A percentile compares a stretch with the other conserved stretches of the same genome.
Evolutionary conservation across 2,329 filamentous ascomycete genomes (phyloP).

Genomic region (Penicillium sp.): DNA sequence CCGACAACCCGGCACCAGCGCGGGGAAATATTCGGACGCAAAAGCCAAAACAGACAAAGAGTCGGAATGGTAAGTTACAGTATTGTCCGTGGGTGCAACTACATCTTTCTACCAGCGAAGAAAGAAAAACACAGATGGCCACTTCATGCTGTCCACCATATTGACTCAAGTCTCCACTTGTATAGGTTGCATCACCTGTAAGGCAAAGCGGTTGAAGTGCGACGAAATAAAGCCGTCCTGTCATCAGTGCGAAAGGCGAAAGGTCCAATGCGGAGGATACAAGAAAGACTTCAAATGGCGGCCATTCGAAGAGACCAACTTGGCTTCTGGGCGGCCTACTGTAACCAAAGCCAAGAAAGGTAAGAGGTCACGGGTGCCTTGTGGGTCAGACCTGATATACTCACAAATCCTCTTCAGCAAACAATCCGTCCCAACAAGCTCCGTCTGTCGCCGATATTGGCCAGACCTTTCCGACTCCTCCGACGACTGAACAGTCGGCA

Average conservation of each 20-base stretch:
- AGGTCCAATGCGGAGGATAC: conserved; percentile 67
- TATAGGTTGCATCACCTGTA: conserved; percentile 69
- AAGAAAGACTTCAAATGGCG: conserved; percentile 76
- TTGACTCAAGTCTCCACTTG: conserved; percentile 26
- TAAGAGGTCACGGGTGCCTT: conserved; percentile 16
- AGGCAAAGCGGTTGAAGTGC: conserved; percentile 69
- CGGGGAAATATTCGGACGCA: conserved; percentile 28
- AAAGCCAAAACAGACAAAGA: conserved; percentile 72
- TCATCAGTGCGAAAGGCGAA: conserved; percentile 63
- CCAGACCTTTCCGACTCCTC: conserved; percentile 13
- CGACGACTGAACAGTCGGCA: conserved; percentile 13
- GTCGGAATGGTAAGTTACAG: conserved; percentile 61
- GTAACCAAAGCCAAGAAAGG: conserved; percentile 47
- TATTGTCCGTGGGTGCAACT: neutral
- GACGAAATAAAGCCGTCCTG: conserved; percentile 69
- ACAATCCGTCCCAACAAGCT: neutral
- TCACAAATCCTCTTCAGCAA: conserved; percentile 1
- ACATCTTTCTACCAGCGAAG: neutral
- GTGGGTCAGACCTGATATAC: neutral
- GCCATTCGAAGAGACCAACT: conserved; percentile 63
- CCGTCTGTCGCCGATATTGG: neutral
- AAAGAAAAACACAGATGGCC: neutral
- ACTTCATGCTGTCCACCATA: conserved; percentile 1
- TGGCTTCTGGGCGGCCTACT: conserved; percentile 36
- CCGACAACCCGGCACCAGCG: conserved; percentile 21